Base-by-base conservation (phyloP, 2,329 filamentous ascomycete species). In the Botryotinia calthae region DNA sequence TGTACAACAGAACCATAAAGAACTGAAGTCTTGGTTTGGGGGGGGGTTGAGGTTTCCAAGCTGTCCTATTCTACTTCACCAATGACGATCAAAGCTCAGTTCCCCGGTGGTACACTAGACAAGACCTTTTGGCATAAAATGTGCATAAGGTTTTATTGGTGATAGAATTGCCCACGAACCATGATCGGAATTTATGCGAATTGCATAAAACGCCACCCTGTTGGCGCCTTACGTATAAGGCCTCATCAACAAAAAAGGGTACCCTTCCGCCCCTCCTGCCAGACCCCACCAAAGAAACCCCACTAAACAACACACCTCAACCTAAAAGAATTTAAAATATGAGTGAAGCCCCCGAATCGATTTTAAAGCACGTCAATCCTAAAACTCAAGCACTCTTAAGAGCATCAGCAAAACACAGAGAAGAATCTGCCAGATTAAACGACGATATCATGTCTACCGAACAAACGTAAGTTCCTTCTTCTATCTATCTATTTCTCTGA, bases 381-480 rank as follows among this genome's bases (percentile, higher is more conserved):
- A 87, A 85, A 82, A 84, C 86, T 80, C 82, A 83, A 81, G 81
- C 76, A 64, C 79, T 81, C 74, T 80, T 86, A 75, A 82, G 82
- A 77, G 76, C 76, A 75, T 79, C 79, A 76, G 76, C 77, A 76
- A 77, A 74, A 34, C 79, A 81, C 75, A 74, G 78, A 81, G 75
- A 79, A 78, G 77, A 81, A 78, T 51, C 73, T 76, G 76, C 73
- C 67, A 76, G 71, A 78, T 78, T 77, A 74, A 81, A 81, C 77
- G 80, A 78, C 81, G 77, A 81, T 86, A 90, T 82, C 82, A 92
- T 92, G 90, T 72, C 70, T 86, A 86, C 84, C 81, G 94, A 97
- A 87, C 93, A 95, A 88, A 97, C 94, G 94, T 97, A 86, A 71
- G 79, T 78, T 28, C 10, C 6, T 16, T 71, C 6, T 34, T 69